phyloP scores from a whole-genome alignment of 352 stramenopile genomes.

The Phytophthora palmivora region DNA sequence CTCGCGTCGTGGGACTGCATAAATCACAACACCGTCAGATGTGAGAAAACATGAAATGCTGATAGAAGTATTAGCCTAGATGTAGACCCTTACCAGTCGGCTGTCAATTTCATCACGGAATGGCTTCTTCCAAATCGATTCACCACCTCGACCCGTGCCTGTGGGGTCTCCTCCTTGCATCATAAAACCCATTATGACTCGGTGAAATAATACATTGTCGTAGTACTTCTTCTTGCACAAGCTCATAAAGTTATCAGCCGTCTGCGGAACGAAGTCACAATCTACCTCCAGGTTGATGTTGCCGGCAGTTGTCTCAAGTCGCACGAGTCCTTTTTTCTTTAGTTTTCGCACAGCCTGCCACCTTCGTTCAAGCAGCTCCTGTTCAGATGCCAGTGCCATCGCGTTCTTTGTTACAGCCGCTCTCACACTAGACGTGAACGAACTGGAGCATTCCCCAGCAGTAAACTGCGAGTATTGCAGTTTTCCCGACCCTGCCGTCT shows the following conservation, averaged over 20 bases:
- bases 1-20: constrained; percentile 81
- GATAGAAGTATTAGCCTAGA: not conserved
- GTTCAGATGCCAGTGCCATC: constrained; percentile 54
- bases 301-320: constrained; percentile 94
- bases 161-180: constrained; percentile 94
- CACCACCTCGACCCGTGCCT: constrained; percentile 93
- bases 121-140: constrained; percentile 94
- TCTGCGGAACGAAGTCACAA: constrained; percentile 96
- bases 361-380: constrained; percentile 71
- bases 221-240: constrained; percentile 95
- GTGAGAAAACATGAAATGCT: constrained; percentile 4
- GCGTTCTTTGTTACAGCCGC: constrained; percentile 74
- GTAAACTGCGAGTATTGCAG: constrained; percentile 89
- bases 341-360: constrained; percentile 90
- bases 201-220: constrained; percentile 95
- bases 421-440: constrained; percentile 95
- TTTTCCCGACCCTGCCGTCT: constrained; percentile 27
- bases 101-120: constrained; percentile 98
- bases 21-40: constrained; percentile 7
- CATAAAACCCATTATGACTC: constrained; percentile 98
- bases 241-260: constrained; percentile 97
- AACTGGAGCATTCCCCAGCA: constrained; percentile 89
- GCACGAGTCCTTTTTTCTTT: constrained; percentile 98
- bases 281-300: constrained; percentile 96
- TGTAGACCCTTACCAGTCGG: constrained; percentile 70